Evolutionary conservation across 805 yeast genomes (phyloP), one percentile per base, ranked within the genome.

Genomic region (Wickerhamomyces chaumierensis): DNA sequence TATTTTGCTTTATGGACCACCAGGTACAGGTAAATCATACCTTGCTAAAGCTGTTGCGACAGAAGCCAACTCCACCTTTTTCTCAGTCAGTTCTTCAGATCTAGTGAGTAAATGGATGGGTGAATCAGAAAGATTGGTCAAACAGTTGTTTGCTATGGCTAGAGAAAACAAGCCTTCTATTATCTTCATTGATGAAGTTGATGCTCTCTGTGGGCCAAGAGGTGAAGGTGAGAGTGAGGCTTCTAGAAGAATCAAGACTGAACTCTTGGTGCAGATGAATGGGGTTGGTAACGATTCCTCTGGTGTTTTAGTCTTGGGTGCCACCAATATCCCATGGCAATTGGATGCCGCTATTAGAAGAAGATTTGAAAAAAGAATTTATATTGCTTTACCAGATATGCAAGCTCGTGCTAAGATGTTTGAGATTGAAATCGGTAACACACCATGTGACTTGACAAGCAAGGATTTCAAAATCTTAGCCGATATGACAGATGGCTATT

Each of bases 71-170:
- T 85, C 96, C 0, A 92, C 98, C 0, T 92, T 92, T 52, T 92
- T 92, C 62, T 83, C 95, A 2, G 95, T 92, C 1, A 81, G 94
- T n/a, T 86, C 96, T 0, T 83, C 95, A 13, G 98, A 92, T 60
- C 71, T 92, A 51, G 97, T 92, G 3, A 81, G 94, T 48, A 92
- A 92, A 60, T 92, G 98, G 98, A 90, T 90, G 96, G 98, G 98
- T 51, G 98, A 92, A 60, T 80, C 94, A 19, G 98, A 92, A 61
- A 77, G 97, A 60, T 73, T 92, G 41, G 97, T 92, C 20, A 92
- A 90, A 59, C 96, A 92, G 56, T 69, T 92, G 46, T 92, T 92
- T 61, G 73, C 81, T 27, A 85, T 90, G 95, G 98, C 98, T 5
- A 71, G 98, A 47, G 98, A 92, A 58, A 83, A 81, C 55, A 88